Percentiles rank a stretch among this genome's conserved stretches.
These are phyloP conservation scores for Calamus simplicifolius DNA, from an alignment of 176 grass and related monocot genomes.

Conservation along the genomic window DNA sequence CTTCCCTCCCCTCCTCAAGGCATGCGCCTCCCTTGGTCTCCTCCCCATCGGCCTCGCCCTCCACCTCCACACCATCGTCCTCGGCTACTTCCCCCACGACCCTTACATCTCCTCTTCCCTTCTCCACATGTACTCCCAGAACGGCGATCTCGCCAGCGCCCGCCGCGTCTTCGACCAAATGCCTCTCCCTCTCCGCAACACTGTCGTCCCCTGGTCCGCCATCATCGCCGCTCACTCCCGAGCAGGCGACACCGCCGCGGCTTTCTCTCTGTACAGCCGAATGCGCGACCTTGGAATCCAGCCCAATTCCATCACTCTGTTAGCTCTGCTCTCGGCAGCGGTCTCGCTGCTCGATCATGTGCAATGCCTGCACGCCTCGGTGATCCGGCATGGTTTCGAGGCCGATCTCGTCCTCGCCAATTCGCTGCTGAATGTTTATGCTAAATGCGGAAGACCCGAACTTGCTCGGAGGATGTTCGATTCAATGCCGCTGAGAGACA, in stretches of 20 bases:
- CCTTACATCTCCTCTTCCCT: conserved; percentile 16
- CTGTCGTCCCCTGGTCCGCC: conserved; percentile 21
- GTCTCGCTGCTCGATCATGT: neutral
- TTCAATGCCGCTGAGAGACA: conserved; percentile 13
- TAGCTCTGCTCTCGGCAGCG: conserved; percentile 2
- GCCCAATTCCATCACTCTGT: conserved; percentile 21
- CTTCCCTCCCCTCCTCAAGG: conserved; percentile 7
- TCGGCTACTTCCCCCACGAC: conserved; percentile 5
- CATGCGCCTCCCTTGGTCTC: conserved; percentile 4
- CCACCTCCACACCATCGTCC: conserved; percentile 12
- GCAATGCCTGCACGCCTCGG: conserved; percentile 16
- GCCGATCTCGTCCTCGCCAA: conserved; percentile 15
- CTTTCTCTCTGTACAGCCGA: conserved; percentile 2
- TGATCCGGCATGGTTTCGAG: neutral
- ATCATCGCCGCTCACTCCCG: conserved; percentile 11
- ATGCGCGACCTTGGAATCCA: conserved; percentile 9
- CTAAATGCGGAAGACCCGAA: neutral
- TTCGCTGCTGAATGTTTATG: conserved; percentile 10
- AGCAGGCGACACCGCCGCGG: neutral
- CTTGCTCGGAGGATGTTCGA: conserved; percentile 16
- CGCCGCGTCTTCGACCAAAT: conserved; percentile 15
- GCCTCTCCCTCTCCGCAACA: neutral
- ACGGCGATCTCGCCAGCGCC: conserved; percentile 1
- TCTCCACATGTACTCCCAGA: conserved; percentile 16
- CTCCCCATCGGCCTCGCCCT: conserved; percentile 2